phyloP scores from a whole-genome alignment of 2,329 filamentous ascomycete genomes.

The Fusarium fujikuroi region DNA sequence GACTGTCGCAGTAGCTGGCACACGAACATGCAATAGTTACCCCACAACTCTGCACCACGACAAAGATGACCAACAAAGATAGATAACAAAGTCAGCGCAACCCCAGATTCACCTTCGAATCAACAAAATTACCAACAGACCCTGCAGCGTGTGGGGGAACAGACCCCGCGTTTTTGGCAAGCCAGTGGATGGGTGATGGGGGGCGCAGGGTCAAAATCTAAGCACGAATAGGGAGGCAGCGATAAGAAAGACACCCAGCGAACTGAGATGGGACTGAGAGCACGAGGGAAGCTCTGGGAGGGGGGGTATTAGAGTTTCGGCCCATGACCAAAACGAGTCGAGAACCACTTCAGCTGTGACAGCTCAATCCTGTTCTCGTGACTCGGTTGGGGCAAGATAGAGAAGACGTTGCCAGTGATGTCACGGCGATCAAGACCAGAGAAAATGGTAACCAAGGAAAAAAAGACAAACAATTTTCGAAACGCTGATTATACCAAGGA shows the following conservation, averaged over 20 bases:
- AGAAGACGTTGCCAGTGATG: slow-evolving; percentile 43
- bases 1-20: slow-evolving; percentile 8
- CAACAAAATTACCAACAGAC: slow-evolving; percentile 29
- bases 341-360: slow-evolving; percentile 30
- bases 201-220: slow-evolving; percentile 27
- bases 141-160: slow-evolving; percentile 39
- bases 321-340: slow-evolving; percentile 36
- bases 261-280: slow-evolving; percentile 28
- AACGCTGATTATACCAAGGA: not conserved
- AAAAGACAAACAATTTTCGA: not conserved
- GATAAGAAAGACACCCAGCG: slow-evolving; percentile 39
- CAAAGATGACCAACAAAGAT: slow-evolving; percentile 1
- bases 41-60: slow-evolving; percentile 6
- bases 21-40: not conserved
- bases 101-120: slow-evolving; percentile 1
- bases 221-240: slow-evolving; percentile 37
- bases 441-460: slow-evolving; percentile 18
- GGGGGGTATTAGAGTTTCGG: slow-evolving; percentile 33
- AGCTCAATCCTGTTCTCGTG: slow-evolving; percentile 31
- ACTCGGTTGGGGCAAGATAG: slow-evolving; percentile 17
- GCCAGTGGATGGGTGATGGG: slow-evolving; percentile 38
- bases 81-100: not conserved
- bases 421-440: slow-evolving; percentile 56
- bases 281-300: slow-evolving; percentile 30
- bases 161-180: slow-evolving; percentile 44